These are phyloP conservation scores for Fusarium sacchari DNA, from an alignment of 2,329 filamentous ascomycete species.

Conservation along the genomic window DNA sequence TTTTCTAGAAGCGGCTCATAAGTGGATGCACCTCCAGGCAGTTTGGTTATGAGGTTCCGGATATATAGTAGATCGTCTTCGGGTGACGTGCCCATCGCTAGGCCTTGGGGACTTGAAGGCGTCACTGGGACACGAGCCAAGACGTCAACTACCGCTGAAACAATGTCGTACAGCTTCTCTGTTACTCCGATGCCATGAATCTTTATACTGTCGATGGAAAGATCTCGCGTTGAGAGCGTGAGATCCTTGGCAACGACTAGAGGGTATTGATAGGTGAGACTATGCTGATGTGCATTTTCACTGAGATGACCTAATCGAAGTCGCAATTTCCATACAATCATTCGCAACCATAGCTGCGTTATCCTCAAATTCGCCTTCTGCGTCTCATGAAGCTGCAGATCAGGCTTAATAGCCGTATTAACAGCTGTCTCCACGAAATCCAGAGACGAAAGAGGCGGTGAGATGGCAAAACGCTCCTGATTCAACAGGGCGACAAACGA, in stretches of 20 bases:
- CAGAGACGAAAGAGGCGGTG: conserved; percentile 47
- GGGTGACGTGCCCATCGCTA: conserved; percentile 42
- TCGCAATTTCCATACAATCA: conserved; percentile 58
- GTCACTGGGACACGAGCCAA: conserved; percentile 53
- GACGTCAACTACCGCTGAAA: conserved; percentile 57
- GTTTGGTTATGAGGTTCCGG: conserved; percentile 49
- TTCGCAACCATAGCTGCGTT: conserved; percentile 57
- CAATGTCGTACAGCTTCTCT: conserved; percentile 58
- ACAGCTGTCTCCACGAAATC: conserved; percentile 51
- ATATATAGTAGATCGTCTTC: conserved; percentile 53
- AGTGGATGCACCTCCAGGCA: conserved; percentile 51
- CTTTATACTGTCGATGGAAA: conserved; percentile 52
- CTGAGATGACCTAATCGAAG: conserved; percentile 55
- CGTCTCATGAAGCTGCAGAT: conserved; percentile 51
- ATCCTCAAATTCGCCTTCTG: conserved; percentile 57
- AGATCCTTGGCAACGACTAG: conserved; percentile 55
- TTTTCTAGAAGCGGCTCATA: conserved; percentile 54
- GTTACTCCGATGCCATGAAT: conserved; percentile 59
- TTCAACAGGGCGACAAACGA: conserved; percentile 55
- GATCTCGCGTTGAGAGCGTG: conserved; percentile 51
- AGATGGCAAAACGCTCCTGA: conserved; percentile 48
- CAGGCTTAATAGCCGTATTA: conserved; percentile 50
- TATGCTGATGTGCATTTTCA: conserved; percentile 45
- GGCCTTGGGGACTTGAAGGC: conserved; percentile 40
- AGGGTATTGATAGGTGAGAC: conserved; percentile 56